Base-by-base conservation (phyloP, 768 basidiomycete genomes). In the Clavulina sp. region DNA sequence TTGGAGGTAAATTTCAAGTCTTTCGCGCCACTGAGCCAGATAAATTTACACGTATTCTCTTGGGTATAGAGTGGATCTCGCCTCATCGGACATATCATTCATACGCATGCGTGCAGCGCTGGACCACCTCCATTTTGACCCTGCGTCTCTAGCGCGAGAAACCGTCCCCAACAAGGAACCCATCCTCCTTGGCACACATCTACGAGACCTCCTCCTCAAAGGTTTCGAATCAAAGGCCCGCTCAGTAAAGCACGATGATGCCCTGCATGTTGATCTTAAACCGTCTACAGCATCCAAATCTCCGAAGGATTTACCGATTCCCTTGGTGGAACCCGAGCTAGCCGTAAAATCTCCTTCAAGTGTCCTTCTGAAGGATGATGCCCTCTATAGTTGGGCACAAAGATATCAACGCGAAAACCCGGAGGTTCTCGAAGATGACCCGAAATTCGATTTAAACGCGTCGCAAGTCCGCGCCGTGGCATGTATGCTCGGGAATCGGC, bases 401-500 rank as follows among this genome's bases (percentile, higher is more conserved):
- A 71, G 91, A 44, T 80, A 92, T 64, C 70, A 73, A 16, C 64
- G 61, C 19, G 60, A 64, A 5, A 62, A 76, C 49, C 84, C 88
- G 0, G 60, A 89, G 28, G 67, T 66, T 5, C 64, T 88, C 3
- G 80, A 84, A 43, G 85, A 85, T 2, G 91, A 95, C 65, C 89
- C 89, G 0, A 64, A 70, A 4, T 60, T 92, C 0, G 70, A 69
- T 0, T 60, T 95, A 57, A 93, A 93, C 61, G 57, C 62, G 4
- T 82, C 80, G n/a, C 91, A 95, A 62, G 72, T 74, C 48, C 69
- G 75, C 52, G 89, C 91, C 0, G 75, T 91, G 55, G 89, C 89
- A 4, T 72, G 78, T 65, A 91, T 93, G 85, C 70, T 95, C 43
- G 78, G 81, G 4, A 73, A 87, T 58, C 68, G 77, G 40, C 64